These are phyloP conservation scores for Protomyces inundatus DNA, from an alignment of 1,139 yeast genomes.

Conservation along the genomic window DNA sequence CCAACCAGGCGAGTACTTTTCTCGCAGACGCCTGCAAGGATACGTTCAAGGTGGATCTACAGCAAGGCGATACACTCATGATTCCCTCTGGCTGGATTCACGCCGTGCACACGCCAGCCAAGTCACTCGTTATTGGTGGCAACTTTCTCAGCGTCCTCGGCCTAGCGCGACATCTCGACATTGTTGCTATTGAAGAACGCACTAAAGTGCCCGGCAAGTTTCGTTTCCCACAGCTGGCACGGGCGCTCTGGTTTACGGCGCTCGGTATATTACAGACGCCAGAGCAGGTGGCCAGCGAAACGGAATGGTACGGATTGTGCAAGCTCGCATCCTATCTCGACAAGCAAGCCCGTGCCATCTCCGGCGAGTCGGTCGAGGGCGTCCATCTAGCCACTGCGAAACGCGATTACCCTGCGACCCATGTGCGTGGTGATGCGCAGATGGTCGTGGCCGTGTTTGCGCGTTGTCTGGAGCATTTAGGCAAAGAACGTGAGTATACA, in stretches of 20 bases:
- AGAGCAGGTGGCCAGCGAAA: background rate
- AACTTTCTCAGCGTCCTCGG: constrained; percentile 68
- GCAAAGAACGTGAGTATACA: background rate
- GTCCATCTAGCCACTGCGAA: background rate
- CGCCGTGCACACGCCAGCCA: constrained; percentile 76
- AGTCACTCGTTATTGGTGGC: constrained; percentile 81
- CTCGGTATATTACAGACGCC: constrained; percentile 3
- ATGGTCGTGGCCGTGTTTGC: background rate
- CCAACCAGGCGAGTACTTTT: constrained; percentile 61
- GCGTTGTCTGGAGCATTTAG: background rate
- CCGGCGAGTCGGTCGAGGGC: background rate
- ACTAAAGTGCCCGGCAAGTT: constrained; percentile 73
- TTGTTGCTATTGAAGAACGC: constrained; percentile 56
- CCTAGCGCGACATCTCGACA: constrained; percentile 55
- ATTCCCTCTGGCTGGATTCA: constrained; percentile 95
- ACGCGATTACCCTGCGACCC: background rate
- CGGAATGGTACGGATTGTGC: background rate
- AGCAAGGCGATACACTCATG: constrained; percentile 67
- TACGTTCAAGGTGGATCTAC: constrained; percentile 58
- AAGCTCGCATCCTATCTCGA: background rate
- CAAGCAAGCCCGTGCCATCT: background rate
- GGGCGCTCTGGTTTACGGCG: constrained; percentile 60
- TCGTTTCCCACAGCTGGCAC: constrained; percentile 70
- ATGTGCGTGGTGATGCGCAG: background rate
- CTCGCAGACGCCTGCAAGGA: constrained; percentile 51